These are phyloP conservation scores for Lotus japonicus DNA, from an alignment of 306 rosid genomes.

Conservation along the genomic window DNA sequence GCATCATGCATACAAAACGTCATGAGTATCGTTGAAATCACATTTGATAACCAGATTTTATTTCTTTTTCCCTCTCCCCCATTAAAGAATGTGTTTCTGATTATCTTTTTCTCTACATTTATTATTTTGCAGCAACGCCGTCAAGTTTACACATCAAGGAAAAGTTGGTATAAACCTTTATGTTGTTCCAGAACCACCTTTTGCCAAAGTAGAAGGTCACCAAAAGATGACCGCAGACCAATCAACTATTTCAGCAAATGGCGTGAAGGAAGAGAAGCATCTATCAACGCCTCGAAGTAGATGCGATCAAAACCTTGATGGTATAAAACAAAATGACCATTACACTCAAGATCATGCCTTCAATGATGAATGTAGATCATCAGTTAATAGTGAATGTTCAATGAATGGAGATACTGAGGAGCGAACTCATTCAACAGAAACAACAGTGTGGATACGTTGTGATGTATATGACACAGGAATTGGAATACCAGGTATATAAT, in stretches of 20 bases:
- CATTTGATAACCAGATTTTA: neutral
- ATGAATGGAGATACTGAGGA: constrained; percentile 46
- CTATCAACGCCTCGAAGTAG: constrained; percentile 26
- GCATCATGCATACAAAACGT: neutral
- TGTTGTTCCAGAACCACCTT: constrained; percentile 51
- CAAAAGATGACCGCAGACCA: constrained; percentile 32
- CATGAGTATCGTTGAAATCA: neutral
- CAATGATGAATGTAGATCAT: constrained; percentile 44
- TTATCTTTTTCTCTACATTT: neutral
- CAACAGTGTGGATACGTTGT: constrained; percentile 83
- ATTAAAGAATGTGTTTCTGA: neutral
- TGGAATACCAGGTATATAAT: constrained; percentile 81
- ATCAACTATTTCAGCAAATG: constrained; percentile 32
- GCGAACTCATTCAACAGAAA: constrained; percentile 41
- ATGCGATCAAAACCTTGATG: constrained; percentile 28
- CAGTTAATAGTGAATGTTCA: constrained; percentile 41
- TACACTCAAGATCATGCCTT: constrained; percentile 27
- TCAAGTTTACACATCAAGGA: constrained; percentile 95
- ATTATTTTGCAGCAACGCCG: constrained; percentile 65
- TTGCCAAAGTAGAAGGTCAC: constrained; percentile 33
- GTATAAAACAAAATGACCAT: constrained; percentile 30
- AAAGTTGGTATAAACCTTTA: constrained; percentile 81
- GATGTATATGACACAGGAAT: constrained; percentile 96
- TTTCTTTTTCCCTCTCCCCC: neutral
- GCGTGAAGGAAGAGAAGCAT: constrained; percentile 42